These are phyloP conservation scores for Paratrypanosoma confusum DNA, from an alignment of 208 protist species.

Conservation along the genomic window DNA sequence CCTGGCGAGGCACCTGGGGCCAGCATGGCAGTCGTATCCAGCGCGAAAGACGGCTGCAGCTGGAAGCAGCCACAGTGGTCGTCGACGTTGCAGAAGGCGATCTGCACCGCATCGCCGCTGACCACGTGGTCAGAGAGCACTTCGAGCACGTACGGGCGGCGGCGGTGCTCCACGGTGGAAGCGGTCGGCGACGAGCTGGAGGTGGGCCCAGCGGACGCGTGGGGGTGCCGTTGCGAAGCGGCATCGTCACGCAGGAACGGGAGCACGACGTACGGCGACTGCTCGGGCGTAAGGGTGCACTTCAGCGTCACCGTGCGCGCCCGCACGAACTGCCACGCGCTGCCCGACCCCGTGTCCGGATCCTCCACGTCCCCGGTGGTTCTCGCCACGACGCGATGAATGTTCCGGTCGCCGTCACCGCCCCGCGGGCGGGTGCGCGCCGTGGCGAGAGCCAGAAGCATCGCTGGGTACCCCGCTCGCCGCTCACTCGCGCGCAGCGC, in stretches of 20 bases:
- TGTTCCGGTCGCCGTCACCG: constrained; percentile 3
- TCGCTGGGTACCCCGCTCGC: background rate
- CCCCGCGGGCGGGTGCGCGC: background rate
- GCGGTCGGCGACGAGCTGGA: too few relatives aligned
- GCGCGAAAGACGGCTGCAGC: too few relatives aligned
- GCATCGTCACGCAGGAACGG: constrained; percentile 3
- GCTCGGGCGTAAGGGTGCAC: constrained; percentile 19
- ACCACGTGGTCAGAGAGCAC: background rate
- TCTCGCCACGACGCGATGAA: constrained; percentile 11
- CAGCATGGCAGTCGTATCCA: too few relatives aligned
- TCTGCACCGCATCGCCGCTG: background rate
- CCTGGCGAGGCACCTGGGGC: too few relatives aligned
- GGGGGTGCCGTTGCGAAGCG: too few relatives aligned
- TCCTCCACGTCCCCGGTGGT: constrained; percentile 34
- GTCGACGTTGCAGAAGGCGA: too few relatives aligned
- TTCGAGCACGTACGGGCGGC: background rate
- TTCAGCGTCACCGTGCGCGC: constrained; percentile 30
- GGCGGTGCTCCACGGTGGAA: too few relatives aligned
- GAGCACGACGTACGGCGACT: constrained; percentile 29
- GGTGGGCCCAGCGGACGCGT: background rate
- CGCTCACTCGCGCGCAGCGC: background rate
- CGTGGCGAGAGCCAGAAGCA: background rate
- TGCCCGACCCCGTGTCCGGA: constrained; percentile 7
- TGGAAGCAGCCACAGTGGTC: too few relatives aligned
- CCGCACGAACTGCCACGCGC: too few relatives aligned